Conservation (phyloP, 139 green algal species). For the Auxenochlorella pyrenoidosa region DNA sequence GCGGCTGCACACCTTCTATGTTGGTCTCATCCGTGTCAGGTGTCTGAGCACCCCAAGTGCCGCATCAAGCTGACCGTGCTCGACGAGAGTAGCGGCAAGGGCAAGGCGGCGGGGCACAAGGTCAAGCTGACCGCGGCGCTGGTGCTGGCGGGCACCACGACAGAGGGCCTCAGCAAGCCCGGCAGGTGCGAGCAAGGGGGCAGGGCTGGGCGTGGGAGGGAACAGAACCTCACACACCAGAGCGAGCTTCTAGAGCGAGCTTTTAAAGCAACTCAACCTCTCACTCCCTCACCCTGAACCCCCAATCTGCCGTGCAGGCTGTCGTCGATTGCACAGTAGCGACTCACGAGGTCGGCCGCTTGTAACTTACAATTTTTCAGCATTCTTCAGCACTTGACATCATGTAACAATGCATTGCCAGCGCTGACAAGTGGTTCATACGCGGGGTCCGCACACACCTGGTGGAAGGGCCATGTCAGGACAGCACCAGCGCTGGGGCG, state of each 20-base stretch:
- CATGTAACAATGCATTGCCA: too few relatives aligned
- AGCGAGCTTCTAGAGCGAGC: too few relatives aligned
- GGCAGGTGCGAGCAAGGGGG: not conserved
- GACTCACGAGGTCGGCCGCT: too few relatives aligned
- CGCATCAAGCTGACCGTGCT: conserved; percentile 26
- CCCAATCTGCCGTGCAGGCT: not conserved
- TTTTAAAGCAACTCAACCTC: too few relatives aligned
- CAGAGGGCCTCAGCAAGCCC: conserved; percentile 30
- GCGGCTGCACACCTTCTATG: too few relatives aligned
- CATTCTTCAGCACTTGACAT: not conserved
- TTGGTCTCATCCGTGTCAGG: not conserved
- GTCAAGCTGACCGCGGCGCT: conserved; percentile 34
- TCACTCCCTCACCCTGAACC: too few relatives aligned
- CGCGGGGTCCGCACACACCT: too few relatives aligned
- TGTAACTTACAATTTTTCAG: not conserved
- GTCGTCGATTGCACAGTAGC: not conserved
- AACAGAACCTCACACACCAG: too few relatives aligned
- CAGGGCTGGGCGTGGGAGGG: too few relatives aligned
- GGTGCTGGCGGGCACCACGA: conserved; percentile 26
- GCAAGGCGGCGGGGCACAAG: conserved; percentile 32
- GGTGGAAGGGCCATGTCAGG: too few relatives aligned
- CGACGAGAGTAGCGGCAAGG: conserved; percentile 25
- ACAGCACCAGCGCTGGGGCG: too few relatives aligned
- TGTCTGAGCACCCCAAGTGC: conserved; percentile 36
- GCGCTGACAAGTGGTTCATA: too few relatives aligned